Conservation (phyloP, 192 early-diverging fungal species). For the Coemansia aciculifera region DNA sequence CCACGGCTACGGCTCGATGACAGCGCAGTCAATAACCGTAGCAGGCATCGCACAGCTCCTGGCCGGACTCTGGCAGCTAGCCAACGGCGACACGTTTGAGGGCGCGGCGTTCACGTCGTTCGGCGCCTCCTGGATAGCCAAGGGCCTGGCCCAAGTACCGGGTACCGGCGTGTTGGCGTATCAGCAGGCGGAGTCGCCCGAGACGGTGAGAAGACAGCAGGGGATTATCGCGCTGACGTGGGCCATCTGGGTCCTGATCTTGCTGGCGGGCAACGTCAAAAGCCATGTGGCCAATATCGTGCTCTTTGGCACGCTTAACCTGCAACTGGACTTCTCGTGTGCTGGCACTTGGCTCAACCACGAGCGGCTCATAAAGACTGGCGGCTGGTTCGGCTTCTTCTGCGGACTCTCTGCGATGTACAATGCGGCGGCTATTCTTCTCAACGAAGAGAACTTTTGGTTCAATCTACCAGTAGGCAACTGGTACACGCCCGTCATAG, state of each 20-base stretch:
- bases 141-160: slow-evolving; percentile 32
- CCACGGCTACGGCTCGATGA: slow-evolving; percentile 33
- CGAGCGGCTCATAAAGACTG: slow-evolving; percentile 27
- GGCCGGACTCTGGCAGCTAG: slow-evolving; percentile 49
- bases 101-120: slow-evolving; percentile 52
- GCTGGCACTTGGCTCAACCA: slow-evolving; percentile 34
- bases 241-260: slow-evolving; percentile 48
- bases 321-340: slow-evolving; percentile 37
- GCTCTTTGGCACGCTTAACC: slow-evolving; percentile 42
- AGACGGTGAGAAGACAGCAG: slow-evolving; percentile 31
- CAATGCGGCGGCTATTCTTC: slow-evolving; percentile 45
- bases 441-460: slow-evolving; percentile 56
- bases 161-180: slow-evolving; percentile 34
- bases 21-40: slow-evolving; percentile 33
- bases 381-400: slow-evolving; percentile 55
- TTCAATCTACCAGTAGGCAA: slow-evolving; percentile 53
- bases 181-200: slow-evolving; percentile 28
- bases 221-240: slow-evolving; percentile 38
- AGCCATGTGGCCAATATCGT: slow-evolving; percentile 46
- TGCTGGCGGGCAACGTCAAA: slow-evolving; percentile 50
- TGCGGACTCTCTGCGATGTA: slow-evolving; percentile 52
- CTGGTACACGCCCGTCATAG: slow-evolving; percentile 43
- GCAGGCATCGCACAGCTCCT: slow-evolving; percentile 44
- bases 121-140: slow-evolving; percentile 48
- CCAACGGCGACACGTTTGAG: slow-evolving; percentile 55